A percentile compares a stretch with the other conserved stretches of the same genome.
Evolutionary conservation across 2,329 filamentous ascomycete species (phyloP).

Genomic region (Cercospora zeae-maydis): DNA sequence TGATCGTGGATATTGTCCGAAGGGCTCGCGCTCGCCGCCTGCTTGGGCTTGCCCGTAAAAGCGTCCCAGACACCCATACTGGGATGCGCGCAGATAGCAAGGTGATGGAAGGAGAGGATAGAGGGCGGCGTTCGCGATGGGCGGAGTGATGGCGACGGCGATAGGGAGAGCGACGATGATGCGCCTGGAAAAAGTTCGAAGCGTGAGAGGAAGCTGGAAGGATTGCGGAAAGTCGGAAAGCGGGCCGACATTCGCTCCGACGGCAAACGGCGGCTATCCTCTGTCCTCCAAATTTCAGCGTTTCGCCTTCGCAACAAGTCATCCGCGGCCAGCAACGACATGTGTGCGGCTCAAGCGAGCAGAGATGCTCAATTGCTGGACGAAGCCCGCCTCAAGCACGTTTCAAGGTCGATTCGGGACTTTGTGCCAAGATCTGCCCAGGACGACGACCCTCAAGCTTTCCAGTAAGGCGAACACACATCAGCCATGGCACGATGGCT

Average conservation of each 20-base stretch:
- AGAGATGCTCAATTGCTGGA: constrained; percentile 10
- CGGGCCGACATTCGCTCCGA: neutral
- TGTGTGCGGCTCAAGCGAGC: neutral
- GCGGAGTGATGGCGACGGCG: constrained; percentile 3
- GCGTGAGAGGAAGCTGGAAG: neutral
- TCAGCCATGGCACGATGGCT: constrained; percentile 15
- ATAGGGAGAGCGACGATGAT: constrained; percentile 8
- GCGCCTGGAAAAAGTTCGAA: constrained; percentile 5
- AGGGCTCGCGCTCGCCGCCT: constrained; percentile 43
- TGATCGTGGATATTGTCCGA: constrained; percentile 43
- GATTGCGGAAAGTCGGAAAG: neutral
- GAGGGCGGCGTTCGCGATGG: constrained; percentile 1
- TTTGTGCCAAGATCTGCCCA: constrained; percentile 11
- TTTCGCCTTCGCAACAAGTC: neutral
- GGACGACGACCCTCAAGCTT: constrained; percentile 12
- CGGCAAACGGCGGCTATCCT: neutral
- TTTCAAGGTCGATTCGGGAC: constrained; percentile 21
- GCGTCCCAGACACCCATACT: constrained; percentile 59
- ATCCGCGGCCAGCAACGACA: neutral
- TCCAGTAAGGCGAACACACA: constrained; percentile 24
- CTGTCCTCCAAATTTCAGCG: neutral
- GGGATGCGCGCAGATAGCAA: constrained; percentile 2
- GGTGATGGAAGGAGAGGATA: constrained; percentile 16
- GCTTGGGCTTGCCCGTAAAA: constrained; percentile 53
- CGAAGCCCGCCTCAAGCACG: constrained; percentile 16